Evolutionary conservation across 352 stramenopile genomes (phyloP).

Genomic region (Hyaloperonospora brassicae): DNA sequence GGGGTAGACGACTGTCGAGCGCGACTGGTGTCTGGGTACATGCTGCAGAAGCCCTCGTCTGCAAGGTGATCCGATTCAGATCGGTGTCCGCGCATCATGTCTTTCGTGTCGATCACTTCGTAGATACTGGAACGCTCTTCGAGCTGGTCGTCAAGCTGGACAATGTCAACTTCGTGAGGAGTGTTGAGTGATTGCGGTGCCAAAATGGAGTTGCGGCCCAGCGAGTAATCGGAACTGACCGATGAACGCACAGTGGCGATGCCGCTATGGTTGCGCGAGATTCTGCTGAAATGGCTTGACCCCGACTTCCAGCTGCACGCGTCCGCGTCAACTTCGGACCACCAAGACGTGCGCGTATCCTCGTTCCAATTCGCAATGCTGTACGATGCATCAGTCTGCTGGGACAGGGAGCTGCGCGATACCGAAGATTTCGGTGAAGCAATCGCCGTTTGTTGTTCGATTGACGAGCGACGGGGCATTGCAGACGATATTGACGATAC

Average conservation of each 20-base stretch:
- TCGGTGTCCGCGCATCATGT: conserved; percentile 27
- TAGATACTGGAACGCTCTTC: conserved; percentile 32
- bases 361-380: conserved; percentile 22
- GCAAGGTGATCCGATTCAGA: conserved; percentile 5
- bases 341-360: conserved; percentile 32
- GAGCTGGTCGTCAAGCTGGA: conserved; percentile 15
- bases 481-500: conserved; percentile 19
- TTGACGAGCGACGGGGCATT: conserved; percentile 14
- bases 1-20: conserved; percentile 29
- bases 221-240: conserved; percentile 21
- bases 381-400: conserved; percentile 11
- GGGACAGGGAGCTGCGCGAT: conserved; percentile 3
- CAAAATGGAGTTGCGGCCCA: conserved; percentile 26
- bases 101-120: conserved; percentile 35
- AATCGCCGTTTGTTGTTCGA: conserved; percentile 10
- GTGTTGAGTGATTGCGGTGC: conserved; percentile 20
- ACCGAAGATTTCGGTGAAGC: conserved; percentile 17
- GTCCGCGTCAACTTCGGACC: conserved; percentile 32
- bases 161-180: conserved; percentile 10
- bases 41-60: conserved; percentile 16
- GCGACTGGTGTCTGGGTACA: conserved; percentile 13
- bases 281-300: conserved; percentile 28
- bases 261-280: conserved; percentile 27
- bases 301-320: conserved; percentile 33
- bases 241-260: conserved; percentile 29